Percentiles rank a stretch among this genome's conserved stretches.
Evolutionary conservation across 2,329 filamentous ascomycete genomes (phyloP).

Genomic region (Arthrobotrys musiformis): DNA sequence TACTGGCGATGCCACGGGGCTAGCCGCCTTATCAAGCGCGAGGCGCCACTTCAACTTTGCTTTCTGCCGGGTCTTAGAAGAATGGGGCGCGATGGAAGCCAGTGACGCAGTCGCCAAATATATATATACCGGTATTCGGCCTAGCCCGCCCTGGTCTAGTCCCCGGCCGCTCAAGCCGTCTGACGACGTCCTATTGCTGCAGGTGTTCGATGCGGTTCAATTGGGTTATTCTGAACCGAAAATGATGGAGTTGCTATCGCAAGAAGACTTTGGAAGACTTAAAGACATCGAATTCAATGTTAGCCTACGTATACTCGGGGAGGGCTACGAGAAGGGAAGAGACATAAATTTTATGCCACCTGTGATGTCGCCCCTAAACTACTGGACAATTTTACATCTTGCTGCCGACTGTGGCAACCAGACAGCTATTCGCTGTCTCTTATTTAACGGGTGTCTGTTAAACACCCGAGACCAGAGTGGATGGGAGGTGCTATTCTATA

Average conservation of each 20-base stretch:
- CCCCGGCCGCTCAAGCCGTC: too few relatives aligned
- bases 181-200: not conserved
- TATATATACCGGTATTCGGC: too few relatives aligned
- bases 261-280: not conserved
- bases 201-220: not conserved
- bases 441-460: not conserved
- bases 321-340: too few relatives aligned
- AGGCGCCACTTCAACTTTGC: not conserved
- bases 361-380: too few relatives aligned
- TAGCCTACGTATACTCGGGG: not conserved
- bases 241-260: not conserved
- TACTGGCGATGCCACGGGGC: not conserved
- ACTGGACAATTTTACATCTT: not conserved
- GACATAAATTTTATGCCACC: not conserved
- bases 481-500: not conserved
- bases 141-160: too few relatives aligned
- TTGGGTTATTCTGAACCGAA: not conserved
- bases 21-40: not conserved
- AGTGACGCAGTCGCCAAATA: too few relatives aligned
- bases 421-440: not conserved
- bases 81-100: not conserved
- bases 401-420: not conserved
- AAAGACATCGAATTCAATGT: too few relatives aligned
- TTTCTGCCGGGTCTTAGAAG: not conserved
- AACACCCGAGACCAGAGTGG: not conserved